phyloP scores from a whole-genome alignment of 441 rosid species.

The Bocquillonia castaneifolia region DNA sequence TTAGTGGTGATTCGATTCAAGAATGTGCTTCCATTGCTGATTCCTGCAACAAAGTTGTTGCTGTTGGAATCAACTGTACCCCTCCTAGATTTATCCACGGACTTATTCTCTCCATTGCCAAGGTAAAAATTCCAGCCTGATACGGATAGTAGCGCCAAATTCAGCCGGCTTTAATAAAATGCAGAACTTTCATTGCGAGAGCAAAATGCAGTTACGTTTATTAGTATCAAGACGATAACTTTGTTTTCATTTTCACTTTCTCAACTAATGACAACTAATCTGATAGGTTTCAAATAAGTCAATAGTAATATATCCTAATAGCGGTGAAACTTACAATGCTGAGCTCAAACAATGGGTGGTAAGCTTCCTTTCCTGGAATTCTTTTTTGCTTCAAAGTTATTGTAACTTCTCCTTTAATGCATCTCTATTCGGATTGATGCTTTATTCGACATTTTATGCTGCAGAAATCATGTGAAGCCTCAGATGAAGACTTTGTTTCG shows the following conservation, averaged over 20 bases:
- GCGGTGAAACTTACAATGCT: conserved; percentile 74
- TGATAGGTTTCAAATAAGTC: conserved; percentile 69
- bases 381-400: neutral
- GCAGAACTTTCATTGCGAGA: no score
- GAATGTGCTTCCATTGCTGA: conserved; percentile 74
- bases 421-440: no score
- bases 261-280: neutral
- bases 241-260: neutral
- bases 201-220: no score
- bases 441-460: no score
- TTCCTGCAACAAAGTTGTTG: conserved; percentile 63
- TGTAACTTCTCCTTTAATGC: no score
- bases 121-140: conserved; percentile 31
- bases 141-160: no score
- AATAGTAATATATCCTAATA: conserved; percentile 68
- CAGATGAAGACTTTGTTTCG: conserved; percentile 73
- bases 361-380: conserved; percentile 24
- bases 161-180: no score
- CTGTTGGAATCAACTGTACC: conserved; percentile 81
- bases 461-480: conserved; percentile 53
- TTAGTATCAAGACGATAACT: no score
- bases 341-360: conserved; percentile 70
- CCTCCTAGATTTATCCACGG: conserved; percentile 69
- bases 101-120: conserved; percentile 44
- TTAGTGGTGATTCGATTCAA: conserved; percentile 57